Evolutionary conservation across 2,329 filamentous ascomycete genomes (phyloP), one percentile per base, ranked within the genome.

Genomic region (Fusarium setosum): DNA sequence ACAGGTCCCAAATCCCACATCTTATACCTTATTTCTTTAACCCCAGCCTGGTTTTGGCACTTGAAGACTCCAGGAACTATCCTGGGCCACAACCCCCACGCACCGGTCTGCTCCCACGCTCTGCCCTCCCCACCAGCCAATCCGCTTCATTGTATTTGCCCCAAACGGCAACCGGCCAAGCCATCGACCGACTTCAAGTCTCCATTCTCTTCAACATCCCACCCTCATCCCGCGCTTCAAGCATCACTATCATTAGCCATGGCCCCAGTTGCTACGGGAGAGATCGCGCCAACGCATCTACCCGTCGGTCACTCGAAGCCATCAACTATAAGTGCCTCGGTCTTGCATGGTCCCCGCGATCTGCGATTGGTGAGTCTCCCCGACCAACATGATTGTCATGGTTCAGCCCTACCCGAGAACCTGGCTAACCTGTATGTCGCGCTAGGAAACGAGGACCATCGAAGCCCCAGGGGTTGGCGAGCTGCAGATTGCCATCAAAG

Each of bases 401-500:
- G 41, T 49, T 60, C 69, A 73, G 65, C 70, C 70, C 63, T 73
- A 66, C 48, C 58, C 56, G 59, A 61, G 37, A 59, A 59, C n/a
- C 32, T 55, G 48, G 34, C 56, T 70, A 45, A 73, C 61, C 51
- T 32, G n/a, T 51, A 26, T 32, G 24, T 35, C n/a, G 47, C 12
- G 56, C 49, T 64, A 88, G 86, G 85, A 88, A 75, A 75, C 76
- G 38, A 80, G 84, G 71, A 81, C 57, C 34, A 81, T 88, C 32
- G 79, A 82, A 41, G 78, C 81, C 9, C 84, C 84, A 7, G 75
- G 72, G 21, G 64, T 71, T 23, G 84, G 82, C 54, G 88, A 91
- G 72, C 81, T 92, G 55, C 89, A 91, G 76, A 83, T 91, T 70
- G 83, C 86, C 68, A 82, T 92, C 75, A 86, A 85, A 70, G 84